Base-by-base conservation (phyloP, 2,329 filamentous ascomycete genomes). In the Berkeleyomyces rouxiae region DNA sequence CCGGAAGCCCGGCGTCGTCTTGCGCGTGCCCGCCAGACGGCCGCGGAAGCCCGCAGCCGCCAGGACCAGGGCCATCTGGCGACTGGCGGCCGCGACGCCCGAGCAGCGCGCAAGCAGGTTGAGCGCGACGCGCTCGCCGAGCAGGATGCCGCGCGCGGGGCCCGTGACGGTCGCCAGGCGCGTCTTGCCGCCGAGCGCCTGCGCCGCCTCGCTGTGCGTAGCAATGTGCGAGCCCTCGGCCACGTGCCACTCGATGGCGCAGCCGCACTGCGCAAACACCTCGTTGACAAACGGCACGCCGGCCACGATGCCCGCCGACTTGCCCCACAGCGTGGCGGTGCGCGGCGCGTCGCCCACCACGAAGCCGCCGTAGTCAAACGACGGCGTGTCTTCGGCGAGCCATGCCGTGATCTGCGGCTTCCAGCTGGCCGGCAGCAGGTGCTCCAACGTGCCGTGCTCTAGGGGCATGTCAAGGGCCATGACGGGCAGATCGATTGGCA, bases 311-410 rank as follows among this genome's bases (percentile, higher is more conserved):
- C 93, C 93, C 2, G 77, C 71, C n/a, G 82, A 84, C 72, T 88
- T 88, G 65, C 79, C 83, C 74, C 81, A 86, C 46, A 88, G 79
- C 3, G 82, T 86, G 23, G 85, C 85, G 11, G 79, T 82, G 64
- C 82, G 81, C 7, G 76, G 73, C 37, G 75, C 76, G 46, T 87
- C 82, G 66, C 93, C 93, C 33, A 99, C 93, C 5, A 99, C 93
- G 73, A 95, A 99, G 65, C 93, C 93, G 70, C 89, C 93, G 72
- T 96, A 96, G 78, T 99, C 93, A 75, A 96, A 92, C 61, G 89
- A 93, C 3, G 93, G 93, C 2, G 90, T 95, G 76, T 99, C 93
- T 75, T 99, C 93, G 70, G 90, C 88, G 11, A 96, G 86, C 93
- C 93, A 99, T 69, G 82, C 76, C 33, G 85, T 82, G 66, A 96